Conservation (phyloP, 306 rosid species). For the Clitoria ternatea region DNA sequence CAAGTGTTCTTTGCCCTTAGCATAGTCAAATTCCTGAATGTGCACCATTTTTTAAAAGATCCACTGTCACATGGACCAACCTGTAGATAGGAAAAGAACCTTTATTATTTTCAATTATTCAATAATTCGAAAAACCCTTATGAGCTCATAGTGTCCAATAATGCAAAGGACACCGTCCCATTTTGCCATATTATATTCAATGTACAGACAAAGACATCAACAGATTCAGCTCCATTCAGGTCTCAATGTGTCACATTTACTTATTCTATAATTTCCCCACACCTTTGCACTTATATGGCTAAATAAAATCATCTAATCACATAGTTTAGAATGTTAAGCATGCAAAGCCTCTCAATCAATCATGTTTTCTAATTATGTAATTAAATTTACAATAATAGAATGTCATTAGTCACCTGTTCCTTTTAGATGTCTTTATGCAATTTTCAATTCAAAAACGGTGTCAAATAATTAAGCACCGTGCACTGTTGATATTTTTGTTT, state of each 20-base stretch:
- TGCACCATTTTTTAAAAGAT: constrained; percentile 32
- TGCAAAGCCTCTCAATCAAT: constrained; percentile 22
- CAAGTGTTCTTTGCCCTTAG: constrained; percentile 32
- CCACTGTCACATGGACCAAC: constrained; percentile 67
- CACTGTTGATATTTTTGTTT: constrained; percentile 3
- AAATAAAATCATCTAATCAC: neutral
- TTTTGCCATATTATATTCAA: constrained; percentile 16
- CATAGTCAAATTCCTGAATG: constrained; percentile 26
- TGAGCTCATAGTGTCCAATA: constrained; percentile 33
- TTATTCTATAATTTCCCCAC: neutral
- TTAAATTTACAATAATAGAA: neutral
- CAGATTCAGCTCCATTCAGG: constrained; percentile 13
- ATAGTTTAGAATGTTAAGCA: constrained; percentile 20
- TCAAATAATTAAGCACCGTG: constrained; percentile 15
- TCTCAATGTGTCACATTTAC: constrained; percentile 8
- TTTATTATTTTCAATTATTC: constrained; percentile 34
- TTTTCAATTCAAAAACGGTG: neutral
- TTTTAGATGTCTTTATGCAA: neutral
- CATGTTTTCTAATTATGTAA: neutral
- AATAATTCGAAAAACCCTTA: constrained; percentile 18
- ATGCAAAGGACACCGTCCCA: constrained; percentile 30
- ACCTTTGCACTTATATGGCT: neutral
- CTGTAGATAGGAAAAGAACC: constrained; percentile 27
- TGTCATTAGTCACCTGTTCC: constrained; percentile 11
- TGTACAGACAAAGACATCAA: constrained; percentile 32